Conservation (phyloP, 176 grass and related monocot species). For the Phoenix dactylifera region DNA sequence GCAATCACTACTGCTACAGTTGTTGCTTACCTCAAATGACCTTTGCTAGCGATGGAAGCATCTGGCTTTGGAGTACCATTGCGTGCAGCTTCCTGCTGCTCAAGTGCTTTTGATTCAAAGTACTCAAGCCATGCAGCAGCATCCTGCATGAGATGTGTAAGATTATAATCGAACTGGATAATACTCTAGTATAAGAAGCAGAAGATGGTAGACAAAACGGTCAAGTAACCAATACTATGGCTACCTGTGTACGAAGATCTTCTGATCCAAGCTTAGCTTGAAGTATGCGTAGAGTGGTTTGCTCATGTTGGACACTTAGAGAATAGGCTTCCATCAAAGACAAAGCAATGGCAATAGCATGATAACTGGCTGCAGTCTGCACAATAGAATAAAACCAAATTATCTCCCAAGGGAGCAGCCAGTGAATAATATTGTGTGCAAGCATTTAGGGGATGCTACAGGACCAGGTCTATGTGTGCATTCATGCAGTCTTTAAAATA, state of each 20-base stretch:
- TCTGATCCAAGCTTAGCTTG: constrained; percentile 97
- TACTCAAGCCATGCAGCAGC: constrained; percentile 97
- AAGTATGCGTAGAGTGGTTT: constrained; percentile 90
- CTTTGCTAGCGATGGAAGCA: constrained; percentile 98
- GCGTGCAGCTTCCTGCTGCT: constrained; percentile 98
- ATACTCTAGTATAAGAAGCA: no score
- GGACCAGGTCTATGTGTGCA: no score
- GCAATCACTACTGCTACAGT: no score
- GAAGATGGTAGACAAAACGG: no score
- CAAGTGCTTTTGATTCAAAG: constrained; percentile 92
- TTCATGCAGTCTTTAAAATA: no score
- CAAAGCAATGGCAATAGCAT: constrained; percentile 97
- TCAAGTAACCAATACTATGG: no score
- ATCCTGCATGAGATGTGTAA: constrained; percentile 47
- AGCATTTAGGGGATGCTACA: no score
- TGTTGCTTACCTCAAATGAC: constrained; percentile 72
- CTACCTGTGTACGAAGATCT: constrained; percentile 95
- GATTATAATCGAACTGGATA: no score
- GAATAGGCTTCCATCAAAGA: constrained; percentile 99
- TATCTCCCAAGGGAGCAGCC: no score
- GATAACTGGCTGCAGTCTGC: constrained; percentile 98
- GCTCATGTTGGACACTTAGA: constrained; percentile 98
- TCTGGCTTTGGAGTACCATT: constrained; percentile 99
- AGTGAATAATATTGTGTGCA: no score
- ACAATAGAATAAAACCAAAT: neutral